phyloP scores from a whole-genome alignment of 1,284 basidiomycete species.

The Heterobasidion occidentale region DNA sequence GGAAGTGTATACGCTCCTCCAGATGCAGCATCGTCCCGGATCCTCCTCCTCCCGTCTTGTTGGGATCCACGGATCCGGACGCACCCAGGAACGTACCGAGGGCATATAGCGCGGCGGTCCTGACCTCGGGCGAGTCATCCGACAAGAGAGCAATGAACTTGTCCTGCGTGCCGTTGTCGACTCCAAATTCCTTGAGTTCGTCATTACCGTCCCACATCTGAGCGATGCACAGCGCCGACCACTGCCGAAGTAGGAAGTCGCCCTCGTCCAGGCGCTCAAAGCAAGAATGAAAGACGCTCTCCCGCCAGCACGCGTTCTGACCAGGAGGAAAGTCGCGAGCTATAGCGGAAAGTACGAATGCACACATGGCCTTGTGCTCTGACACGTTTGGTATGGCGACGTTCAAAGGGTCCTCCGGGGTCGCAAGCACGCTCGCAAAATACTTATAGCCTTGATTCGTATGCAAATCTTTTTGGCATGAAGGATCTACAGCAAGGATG shows the following conservation, averaged over 20 bases:
- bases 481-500: conserved; percentile 91
- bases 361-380: conserved; percentile 98
- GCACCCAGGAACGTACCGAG: conserved; percentile 93
- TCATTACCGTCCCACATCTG: conserved; percentile 95
- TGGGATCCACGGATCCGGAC: conserved; percentile 63
- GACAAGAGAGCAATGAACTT: conserved; percentile 78
- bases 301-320: conserved; percentile 81
- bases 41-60: conserved; percentile 74
- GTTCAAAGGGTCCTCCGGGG: conserved; percentile 45
- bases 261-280: conserved; percentile 81
- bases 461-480: conserved; percentile 87
- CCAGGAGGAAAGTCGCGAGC: conserved; percentile 84
- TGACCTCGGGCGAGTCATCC: conserved; percentile 90
- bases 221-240: conserved; percentile 90
- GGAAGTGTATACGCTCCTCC: conserved; percentile 72
- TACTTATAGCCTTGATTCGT: conserved; percentile 86
- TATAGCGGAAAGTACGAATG: conserved; percentile 92
- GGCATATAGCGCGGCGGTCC: conserved; percentile 87
- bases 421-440: conserved; percentile 76
- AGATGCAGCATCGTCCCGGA: conserved; percentile 80
- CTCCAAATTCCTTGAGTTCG: conserved; percentile 82
- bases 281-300: conserved; percentile 87
- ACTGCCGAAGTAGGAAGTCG: conserved; percentile 90
- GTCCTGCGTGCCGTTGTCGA: conserved; percentile 80
- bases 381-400: conserved; percentile 79